These are phyloP conservation scores for Umbelopsis vinacea DNA, from an alignment of 192 early-diverging fungal genomes.

Conservation along the genomic window DNA sequence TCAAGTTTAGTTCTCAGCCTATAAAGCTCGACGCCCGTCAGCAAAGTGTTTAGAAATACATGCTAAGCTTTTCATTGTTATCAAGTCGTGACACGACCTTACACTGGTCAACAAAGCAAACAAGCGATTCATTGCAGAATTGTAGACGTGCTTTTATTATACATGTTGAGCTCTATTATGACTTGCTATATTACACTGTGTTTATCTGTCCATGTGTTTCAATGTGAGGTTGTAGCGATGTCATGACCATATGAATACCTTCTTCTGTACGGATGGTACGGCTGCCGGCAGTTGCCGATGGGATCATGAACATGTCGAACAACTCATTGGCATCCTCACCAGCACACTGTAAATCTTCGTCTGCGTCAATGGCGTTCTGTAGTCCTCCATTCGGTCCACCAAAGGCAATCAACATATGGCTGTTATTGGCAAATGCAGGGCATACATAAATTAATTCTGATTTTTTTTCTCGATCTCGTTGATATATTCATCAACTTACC, in stretches of 20 bases:
- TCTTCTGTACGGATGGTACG: conserved; percentile 65
- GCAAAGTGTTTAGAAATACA: too few relatives aligned
- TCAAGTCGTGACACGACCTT: too few relatives aligned
- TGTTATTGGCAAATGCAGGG: conserved; percentile 16
- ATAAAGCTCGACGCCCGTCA: too few relatives aligned
- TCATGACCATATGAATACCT: conserved; percentile 4
- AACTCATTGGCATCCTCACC: conserved; percentile 61
- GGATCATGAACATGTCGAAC: conserved; percentile 67
- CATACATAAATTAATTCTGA: neutral
- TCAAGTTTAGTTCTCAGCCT: too few relatives aligned
- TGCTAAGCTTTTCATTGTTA: too few relatives aligned
- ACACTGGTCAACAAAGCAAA: neutral
- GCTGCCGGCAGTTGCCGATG: conserved; percentile 60
- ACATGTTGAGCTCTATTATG: neutral
- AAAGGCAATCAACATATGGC: conserved; percentile 68
- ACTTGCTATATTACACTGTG: neutral
- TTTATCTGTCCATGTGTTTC: neutral
- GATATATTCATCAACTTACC: conserved; percentile 23
- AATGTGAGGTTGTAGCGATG: neutral
- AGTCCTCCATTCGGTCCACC: conserved; percentile 66
- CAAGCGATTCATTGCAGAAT: neutral
- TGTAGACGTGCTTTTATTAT: too few relatives aligned
- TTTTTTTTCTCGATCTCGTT: neutral
- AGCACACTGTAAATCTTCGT: conserved; percentile 55
- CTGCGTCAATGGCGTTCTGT: conserved; percentile 66